phyloP scores from a whole-genome alignment of 257 asterid genomes.

The Apocynum venetum region DNA sequence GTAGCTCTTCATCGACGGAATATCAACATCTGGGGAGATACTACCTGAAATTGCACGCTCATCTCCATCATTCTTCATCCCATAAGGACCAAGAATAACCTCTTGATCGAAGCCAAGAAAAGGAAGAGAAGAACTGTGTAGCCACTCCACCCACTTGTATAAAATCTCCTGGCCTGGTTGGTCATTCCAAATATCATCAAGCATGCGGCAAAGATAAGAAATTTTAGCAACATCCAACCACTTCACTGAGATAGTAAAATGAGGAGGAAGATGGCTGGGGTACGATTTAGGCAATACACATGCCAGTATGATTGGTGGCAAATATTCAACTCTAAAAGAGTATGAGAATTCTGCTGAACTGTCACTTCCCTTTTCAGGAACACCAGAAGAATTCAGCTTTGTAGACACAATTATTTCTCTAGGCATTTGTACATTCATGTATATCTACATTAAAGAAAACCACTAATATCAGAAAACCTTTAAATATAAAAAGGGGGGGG shows the following conservation, averaged over 20 bases:
- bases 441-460: slow-evolving; percentile 38
- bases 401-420: slow-evolving; percentile 49
- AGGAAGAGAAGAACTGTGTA: slow-evolving; percentile 60
- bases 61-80: slow-evolving; percentile 37
- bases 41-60: slow-evolving; percentile 63
- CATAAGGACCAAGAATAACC: slow-evolving; percentile 66
- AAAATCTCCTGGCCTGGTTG: slow-evolving; percentile 76
- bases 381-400: slow-evolving; percentile 43
- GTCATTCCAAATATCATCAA: slow-evolving; percentile 76
- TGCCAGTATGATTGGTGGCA: slow-evolving; percentile 69
- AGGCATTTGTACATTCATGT: slow-evolving; percentile 64
- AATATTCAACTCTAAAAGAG: slow-evolving; percentile 70
- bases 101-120: slow-evolving; percentile 64
- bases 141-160: slow-evolving; percentile 88
- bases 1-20: slow-evolving; percentile 63
- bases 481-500: background rate
- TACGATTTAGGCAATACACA: slow-evolving; percentile 83
- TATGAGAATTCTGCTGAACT: slow-evolving; percentile 53
- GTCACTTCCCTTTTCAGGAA: slow-evolving; percentile 22
- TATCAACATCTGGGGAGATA: slow-evolving; percentile 63
- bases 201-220: slow-evolving; percentile 59
- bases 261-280: slow-evolving; percentile 68
- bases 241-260: slow-evolving; percentile 56
- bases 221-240: slow-evolving; percentile 62
- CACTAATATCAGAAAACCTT: slow-evolving; percentile 16